Percentiles rank a stretch among this genome's conserved stretches.
phyloP scores from a whole-genome alignment of 2,329 filamentous ascomycete species.

The Monosporascus sp. region DNA sequence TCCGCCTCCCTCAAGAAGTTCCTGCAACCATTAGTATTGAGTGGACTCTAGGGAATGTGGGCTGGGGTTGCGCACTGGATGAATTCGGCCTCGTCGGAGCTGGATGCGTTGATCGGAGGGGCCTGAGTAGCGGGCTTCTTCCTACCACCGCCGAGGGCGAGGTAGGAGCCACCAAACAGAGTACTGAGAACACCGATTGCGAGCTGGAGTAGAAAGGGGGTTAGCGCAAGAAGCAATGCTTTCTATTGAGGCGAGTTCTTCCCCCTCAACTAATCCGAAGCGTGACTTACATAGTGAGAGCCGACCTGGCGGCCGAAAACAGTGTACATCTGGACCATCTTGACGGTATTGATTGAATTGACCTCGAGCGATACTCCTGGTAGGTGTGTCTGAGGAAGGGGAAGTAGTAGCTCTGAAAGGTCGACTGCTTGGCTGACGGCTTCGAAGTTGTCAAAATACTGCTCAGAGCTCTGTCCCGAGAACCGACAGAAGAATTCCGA shows the following conservation, averaged over 20 bases:
- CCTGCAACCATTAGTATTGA: constrained; percentile 26
- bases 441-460: constrained; percentile 23
- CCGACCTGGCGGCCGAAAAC: constrained; percentile 56
- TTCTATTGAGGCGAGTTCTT: background rate
- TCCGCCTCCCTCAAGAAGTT: constrained; percentile 44
- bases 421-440: constrained; percentile 6
- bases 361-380: constrained; percentile 12
- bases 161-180: constrained; percentile 46
- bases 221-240: constrained; percentile 10
- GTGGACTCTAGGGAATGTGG: constrained; percentile 11
- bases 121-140: constrained; percentile 35
- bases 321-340: constrained; percentile 48
- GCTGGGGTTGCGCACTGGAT: constrained; percentile 49
- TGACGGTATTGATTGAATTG: constrained; percentile 29
- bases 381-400: constrained; percentile 9
- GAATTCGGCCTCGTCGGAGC: constrained; percentile 59
- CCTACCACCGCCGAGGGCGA: constrained; percentile 40
- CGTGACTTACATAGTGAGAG: constrained; percentile 54
- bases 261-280: constrained; percentile 5
- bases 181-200: constrained; percentile 51
- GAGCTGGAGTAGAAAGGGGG: constrained; percentile 35
- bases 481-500: background rate
- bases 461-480: constrained; percentile 13
- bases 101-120: constrained; percentile 58
- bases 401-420: constrained; percentile 12